Percentiles rank a stretch among this genome's conserved stretches.
phyloP scores from a whole-genome alignment of 1,284 basidiomycete species.

The Microbotryum silenes-acaulis region DNA sequence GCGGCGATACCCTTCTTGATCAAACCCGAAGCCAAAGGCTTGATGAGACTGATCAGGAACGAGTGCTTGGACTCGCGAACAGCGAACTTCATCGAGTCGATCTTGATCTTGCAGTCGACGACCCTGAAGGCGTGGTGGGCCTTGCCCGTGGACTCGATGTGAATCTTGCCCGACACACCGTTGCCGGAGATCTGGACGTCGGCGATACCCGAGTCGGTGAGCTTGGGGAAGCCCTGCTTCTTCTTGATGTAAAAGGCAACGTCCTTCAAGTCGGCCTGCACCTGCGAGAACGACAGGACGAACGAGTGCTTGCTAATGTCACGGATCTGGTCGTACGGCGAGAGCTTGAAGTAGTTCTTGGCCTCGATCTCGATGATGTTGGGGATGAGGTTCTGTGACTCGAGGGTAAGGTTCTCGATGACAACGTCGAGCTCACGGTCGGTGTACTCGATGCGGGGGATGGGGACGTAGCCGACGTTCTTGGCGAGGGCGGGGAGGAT shows the following conservation, averaged over 20 bases:
- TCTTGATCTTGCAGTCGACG: conserved; percentile 64
- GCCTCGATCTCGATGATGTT: conserved; percentile 69
- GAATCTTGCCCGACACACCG: conserved; percentile 52
- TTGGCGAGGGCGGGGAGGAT: conserved; percentile 74
- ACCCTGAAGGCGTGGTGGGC: conserved; percentile 63
- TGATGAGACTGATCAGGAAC: conserved; percentile 46
- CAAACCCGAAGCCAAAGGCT: conserved; percentile 62
- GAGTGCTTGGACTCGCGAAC: conserved; percentile 90
- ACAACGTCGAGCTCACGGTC: conserved; percentile 78
- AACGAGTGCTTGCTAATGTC: conserved; percentile 44
- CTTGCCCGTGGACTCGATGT: conserved; percentile 41
- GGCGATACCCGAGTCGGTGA: conserved; percentile 82
- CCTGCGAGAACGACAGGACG: conserved; percentile 62
- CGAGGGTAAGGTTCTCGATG: conserved; percentile 84
- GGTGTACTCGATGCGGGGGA: conserved; percentile 85
- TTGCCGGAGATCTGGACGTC: conserved; percentile 78
- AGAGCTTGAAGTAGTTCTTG: conserved; percentile 75
- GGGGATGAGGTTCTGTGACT: conserved; percentile 72
- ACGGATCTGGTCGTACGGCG: conserved; percentile 53
- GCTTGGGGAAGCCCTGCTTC: conserved; percentile 61
- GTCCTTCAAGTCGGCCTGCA: conserved; percentile 90
- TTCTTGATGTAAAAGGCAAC: conserved; percentile 60
- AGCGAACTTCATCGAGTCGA: conserved; percentile 72
- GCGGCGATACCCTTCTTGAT: conserved; percentile 87
- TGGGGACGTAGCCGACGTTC: conserved; percentile 75